Evolutionary conservation across 805 yeast genomes (phyloP).

Genomic region (fission yeast (Schizosaccharomyces pombe)): DNA sequence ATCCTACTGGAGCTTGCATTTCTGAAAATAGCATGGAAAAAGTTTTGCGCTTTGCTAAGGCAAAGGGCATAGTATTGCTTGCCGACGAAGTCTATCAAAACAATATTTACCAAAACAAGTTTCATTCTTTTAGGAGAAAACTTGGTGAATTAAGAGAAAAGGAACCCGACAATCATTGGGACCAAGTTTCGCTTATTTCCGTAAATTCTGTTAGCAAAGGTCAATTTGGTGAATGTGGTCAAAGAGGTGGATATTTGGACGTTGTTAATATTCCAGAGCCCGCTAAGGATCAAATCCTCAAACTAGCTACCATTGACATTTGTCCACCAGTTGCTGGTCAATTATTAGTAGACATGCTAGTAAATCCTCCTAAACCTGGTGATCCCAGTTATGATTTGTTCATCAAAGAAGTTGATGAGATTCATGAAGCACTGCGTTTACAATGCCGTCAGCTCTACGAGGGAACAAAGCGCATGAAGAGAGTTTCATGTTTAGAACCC

Average conservation of each 20-base stretch:
- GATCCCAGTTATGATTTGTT: constrained; percentile 51
- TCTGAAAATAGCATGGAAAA: constrained; percentile 40
- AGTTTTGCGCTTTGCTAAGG: constrained; percentile 59
- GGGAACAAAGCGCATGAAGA: constrained; percentile 58
- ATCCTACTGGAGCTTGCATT: constrained; percentile 86
- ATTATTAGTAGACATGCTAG: constrained; percentile 78
- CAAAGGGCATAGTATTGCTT: constrained; percentile 59
- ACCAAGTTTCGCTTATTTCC: constrained; percentile 68
- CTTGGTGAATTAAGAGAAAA: constrained; percentile 35
- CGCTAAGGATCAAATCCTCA: constrained; percentile 46
- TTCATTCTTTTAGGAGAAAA: constrained; percentile 64
- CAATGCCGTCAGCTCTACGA: constrained; percentile 44
- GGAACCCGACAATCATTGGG: constrained; percentile 24
- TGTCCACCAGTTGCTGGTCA: constrained; percentile 94
- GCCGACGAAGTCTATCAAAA: constrained; percentile 98
- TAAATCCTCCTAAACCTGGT: constrained; percentile 65
- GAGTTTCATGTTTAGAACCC: constrained; percentile 68
- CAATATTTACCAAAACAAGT: constrained; percentile 45
- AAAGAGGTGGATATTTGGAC: constrained; percentile 98
- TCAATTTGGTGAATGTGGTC: constrained; percentile 96
- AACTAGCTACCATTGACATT: constrained; percentile 70
- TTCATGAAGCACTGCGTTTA: constrained; percentile 35
- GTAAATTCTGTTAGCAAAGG: constrained; percentile 96
- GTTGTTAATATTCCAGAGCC: constrained; percentile 54
- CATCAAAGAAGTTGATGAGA: constrained; percentile 33